These are phyloP conservation scores for Artemisia argyi DNA, from an alignment of 129 eudicot species.

Conservation along the genomic window DNA sequence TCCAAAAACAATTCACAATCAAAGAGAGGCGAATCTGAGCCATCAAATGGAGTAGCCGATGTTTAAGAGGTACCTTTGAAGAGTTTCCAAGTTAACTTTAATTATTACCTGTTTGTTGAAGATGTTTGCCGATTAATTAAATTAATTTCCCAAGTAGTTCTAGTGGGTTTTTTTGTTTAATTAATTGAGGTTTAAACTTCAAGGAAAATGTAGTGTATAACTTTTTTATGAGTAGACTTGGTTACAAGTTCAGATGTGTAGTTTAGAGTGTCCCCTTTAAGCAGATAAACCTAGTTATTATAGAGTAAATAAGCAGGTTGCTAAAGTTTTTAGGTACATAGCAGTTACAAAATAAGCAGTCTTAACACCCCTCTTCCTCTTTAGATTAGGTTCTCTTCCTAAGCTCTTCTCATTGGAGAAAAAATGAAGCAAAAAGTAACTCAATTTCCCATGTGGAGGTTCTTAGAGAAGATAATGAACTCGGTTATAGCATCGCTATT, in stretches of 20 bases:
- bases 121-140: slow-evolving; percentile 19
- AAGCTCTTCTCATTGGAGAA: too few relatives aligned
- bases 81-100: slow-evolving; percentile 6
- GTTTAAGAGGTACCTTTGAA: slow-evolving; percentile 20
- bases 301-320: too few relatives aligned
- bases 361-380: too few relatives aligned
- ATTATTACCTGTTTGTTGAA: slow-evolving; percentile 14
- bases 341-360: too few relatives aligned
- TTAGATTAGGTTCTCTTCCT: too few relatives aligned
- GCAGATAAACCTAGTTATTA: too few relatives aligned
- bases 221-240: slow-evolving; percentile 20
- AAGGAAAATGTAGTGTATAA: slow-evolving; percentile 17
- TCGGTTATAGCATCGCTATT: too few relatives aligned
- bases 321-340: too few relatives aligned
- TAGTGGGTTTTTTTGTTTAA: slow-evolving; percentile 30
- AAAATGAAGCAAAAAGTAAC: too few relatives aligned
- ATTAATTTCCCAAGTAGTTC: slow-evolving; percentile 26
- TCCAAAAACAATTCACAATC: slow-evolving; percentile 29
- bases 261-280: slow-evolving; percentile 27
- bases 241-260: slow-evolving; percentile 15
- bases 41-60: slow-evolving; percentile 22
- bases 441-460: too few relatives aligned
- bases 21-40: slow-evolving; percentile 32
- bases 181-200: slow-evolving; percentile 12
- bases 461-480: too few relatives aligned